These are phyloP conservation scores for Adiantum capillusveneris DNA, from an alignment of 75 land plant species.

Conservation along the genomic window DNA sequence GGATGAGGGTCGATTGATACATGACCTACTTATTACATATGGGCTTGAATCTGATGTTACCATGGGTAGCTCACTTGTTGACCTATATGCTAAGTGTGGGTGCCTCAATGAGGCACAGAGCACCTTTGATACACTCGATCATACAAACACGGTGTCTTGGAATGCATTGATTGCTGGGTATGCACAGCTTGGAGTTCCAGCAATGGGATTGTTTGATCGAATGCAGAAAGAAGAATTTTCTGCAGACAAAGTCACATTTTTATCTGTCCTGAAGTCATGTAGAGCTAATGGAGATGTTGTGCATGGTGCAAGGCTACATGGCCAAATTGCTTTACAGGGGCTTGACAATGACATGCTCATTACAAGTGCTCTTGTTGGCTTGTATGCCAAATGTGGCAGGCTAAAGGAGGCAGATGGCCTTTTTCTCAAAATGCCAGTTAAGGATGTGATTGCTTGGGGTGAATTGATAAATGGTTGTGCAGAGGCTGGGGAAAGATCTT, in stretches of 20 bases:
- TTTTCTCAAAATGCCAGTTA: neutral
- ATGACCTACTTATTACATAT: slow-evolving; percentile 7
- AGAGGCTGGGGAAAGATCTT: neutral
- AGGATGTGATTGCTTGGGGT: neutral
- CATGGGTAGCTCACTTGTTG: slow-evolving; percentile 11
- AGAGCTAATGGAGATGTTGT: neutral
- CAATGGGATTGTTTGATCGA: neutral
- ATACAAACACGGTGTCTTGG: neutral
- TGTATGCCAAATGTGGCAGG: neutral
- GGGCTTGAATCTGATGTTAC: slow-evolving; percentile 12
- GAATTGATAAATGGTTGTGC: neutral
- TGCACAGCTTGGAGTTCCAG: neutral
- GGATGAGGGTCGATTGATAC: slow-evolving; percentile 14
- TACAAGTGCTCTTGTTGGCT: neutral
- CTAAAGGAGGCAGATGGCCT: neutral
- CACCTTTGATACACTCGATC: neutral
- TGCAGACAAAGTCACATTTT: slow-evolving; percentile 1
- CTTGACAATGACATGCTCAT: neutral
- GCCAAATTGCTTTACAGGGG: neutral
- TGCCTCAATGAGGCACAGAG: slow-evolving; percentile 2
- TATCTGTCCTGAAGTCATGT: slow-evolving; percentile 8
- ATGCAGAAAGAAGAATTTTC: neutral
- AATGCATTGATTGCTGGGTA: slow-evolving; percentile 8
- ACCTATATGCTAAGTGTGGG: slow-evolving; percentile 9
- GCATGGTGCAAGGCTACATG: neutral